Evolutionary conservation across 306 rosid species (phyloP).

Genomic region (Prunus padus): DNA sequence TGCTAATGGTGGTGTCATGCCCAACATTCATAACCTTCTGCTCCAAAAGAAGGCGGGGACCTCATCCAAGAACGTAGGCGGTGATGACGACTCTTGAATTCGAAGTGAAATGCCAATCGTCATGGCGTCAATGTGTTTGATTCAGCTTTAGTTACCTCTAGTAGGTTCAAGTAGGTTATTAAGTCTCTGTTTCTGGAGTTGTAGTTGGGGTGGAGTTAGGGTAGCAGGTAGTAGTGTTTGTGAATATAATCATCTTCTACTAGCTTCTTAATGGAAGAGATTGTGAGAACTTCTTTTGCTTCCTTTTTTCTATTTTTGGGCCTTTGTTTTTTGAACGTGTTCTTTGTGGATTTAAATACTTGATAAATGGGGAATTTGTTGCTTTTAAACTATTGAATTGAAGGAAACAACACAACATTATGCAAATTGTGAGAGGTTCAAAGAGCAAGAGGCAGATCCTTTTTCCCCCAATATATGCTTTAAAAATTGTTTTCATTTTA

Average conservation of each 20-base stretch:
- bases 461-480: too few relatives aligned
- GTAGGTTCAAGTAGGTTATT: slow-evolving; percentile 1
- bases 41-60: slow-evolving; percentile 74
- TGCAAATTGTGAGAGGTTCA: too few relatives aligned
- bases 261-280: background rate
- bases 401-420: too few relatives aligned
- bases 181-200: slow-evolving; percentile 18
- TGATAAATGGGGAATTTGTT: too few relatives aligned
- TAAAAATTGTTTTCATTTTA: too few relatives aligned
- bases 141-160: background rate
- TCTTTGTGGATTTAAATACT: slow-evolving; percentile 1
- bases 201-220: slow-evolving; percentile 28
- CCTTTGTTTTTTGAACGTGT: background rate
- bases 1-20: slow-evolving; percentile 90
- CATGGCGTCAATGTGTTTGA: background rate
- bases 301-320: background rate
- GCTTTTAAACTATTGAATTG: too few relatives aligned
- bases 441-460: too few relatives aligned
- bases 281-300: background rate
- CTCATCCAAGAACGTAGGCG: slow-evolving; percentile 53
- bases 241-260: slow-evolving; percentile 46
- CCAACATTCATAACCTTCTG: slow-evolving; percentile 77
- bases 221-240: slow-evolving; percentile 38
- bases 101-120: background rate
- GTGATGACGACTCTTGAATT: slow-evolving; percentile 57